Evolutionary conservation across 75 land plant genomes (phyloP).

Genomic region (Chamaecyparis obtusa): DNA sequence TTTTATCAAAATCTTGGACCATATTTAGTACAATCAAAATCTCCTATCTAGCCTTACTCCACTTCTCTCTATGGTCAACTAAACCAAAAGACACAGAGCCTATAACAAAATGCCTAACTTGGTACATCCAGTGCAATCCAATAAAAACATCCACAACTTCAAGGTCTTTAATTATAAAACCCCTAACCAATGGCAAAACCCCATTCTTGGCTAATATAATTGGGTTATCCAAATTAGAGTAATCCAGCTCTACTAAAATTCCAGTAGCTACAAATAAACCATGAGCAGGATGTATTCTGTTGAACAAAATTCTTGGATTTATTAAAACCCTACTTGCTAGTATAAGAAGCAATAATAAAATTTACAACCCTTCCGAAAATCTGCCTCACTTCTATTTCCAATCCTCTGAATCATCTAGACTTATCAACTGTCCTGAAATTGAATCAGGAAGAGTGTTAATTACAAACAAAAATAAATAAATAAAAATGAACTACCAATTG

Average conservation of each 20-base stretch:
- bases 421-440: background rate
- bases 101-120: too few species aligned
- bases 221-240: background rate
- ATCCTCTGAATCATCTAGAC: background rate
- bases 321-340: background rate
- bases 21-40: background rate
- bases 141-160: background rate
- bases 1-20: background rate
- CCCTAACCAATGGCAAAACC: background rate
- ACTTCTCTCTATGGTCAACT: background rate
- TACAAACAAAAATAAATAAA: background rate
- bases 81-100: background rate
- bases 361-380: background rate
- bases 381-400: background rate
- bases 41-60: background rate
- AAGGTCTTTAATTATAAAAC: too few species aligned
- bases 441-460: background rate
- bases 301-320: background rate
- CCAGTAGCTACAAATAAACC: background rate
- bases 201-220: background rate
- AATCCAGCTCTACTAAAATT: background rate
- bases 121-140: background rate
- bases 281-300: background rate
- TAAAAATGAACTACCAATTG: too few species aligned
- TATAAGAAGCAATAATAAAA: background rate